Evolutionary conservation across 1,284 basidiomycete species (phyloP), one percentile per base, ranked within the genome.

Genomic region (Pisolithus thermaeus): DNA sequence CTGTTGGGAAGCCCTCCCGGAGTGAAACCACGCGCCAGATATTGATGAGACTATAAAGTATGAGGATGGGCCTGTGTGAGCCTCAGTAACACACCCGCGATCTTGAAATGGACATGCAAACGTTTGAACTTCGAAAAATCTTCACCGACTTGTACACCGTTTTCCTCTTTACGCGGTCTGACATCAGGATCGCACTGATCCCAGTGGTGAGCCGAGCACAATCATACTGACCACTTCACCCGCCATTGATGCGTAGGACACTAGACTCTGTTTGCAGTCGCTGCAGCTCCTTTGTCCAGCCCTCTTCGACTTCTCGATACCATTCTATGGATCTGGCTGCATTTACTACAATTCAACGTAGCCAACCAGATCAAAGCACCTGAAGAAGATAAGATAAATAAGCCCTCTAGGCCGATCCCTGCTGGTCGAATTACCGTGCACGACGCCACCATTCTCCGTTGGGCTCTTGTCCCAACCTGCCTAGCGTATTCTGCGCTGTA

Each of bases 261-360:
- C 20, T 47, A 77, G 75, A 68, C 70, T 2, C 50, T 70, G 16
- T 72, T 77, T 39, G 68, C 72, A 4, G 45, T 55, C 1, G 65
- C 68, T 1, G 63, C 67, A 0, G 66, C 72, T 14, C 72, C 70
- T 11, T 49, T 69, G 37, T 67, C 43, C 36, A 52, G 52, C 44
- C 32, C 49, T 25, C 57, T 32, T 35, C 57, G 32, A 48, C 56
- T 71, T 18, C 54, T 59, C 6, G 61, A 68, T 44, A 56, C 63
- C 18, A 51, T 67, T 20, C 64, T 70, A 39, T 77, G 77, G 77
- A 66, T 73, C 1, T 75, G 70, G 67, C 47, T 76, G 18, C 72
- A 78, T 55, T 62, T 74, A 12, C 66, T 77, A 4, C 73, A 77
- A 30, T 73, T 76, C 59, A 65, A 70, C 43, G 66, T 71, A n/a